These are phyloP conservation scores for Alternaria arbusti DNA, from an alignment of 2,329 filamentous ascomycete species.

Conservation along the genomic window DNA sequence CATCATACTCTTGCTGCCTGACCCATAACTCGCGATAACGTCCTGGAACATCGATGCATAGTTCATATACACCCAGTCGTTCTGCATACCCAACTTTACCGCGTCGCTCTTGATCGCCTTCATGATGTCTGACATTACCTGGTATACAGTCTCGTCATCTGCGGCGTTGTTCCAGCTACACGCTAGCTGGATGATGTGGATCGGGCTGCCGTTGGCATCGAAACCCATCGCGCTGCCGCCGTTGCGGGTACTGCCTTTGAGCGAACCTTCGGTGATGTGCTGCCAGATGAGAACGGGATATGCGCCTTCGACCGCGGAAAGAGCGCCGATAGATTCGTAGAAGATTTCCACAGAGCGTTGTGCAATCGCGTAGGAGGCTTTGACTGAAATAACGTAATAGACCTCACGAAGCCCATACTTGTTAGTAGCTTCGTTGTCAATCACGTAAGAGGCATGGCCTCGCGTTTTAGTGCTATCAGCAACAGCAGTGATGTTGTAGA, in stretches of 20 bases:
- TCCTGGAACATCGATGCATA: conserved; percentile 55
- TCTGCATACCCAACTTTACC: conserved; percentile 8
- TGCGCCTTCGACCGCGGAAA: conserved; percentile 7
- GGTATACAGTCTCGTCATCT: conserved; percentile 22
- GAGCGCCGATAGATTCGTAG: conserved; percentile 5
- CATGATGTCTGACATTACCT: conserved; percentile 15
- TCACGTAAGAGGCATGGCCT: background rate
- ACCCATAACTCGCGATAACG: conserved; percentile 52
- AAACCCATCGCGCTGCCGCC: conserved; percentile 29
- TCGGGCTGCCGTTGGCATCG: conserved; percentile 18
- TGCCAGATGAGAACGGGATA: conserved; percentile 20
- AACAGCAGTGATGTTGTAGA: conserved; percentile 3
- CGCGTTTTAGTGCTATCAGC: background rate
- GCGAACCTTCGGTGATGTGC: conserved; percentile 17
- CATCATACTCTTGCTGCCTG: conserved; percentile 34
- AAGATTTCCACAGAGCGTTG: conserved; percentile 17
- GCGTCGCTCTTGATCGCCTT: conserved; percentile 15
- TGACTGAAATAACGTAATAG: conserved; percentile 17
- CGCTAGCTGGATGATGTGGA: conserved; percentile 25
- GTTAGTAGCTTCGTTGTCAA: conserved; percentile 4
- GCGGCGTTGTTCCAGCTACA: conserved; percentile 20
- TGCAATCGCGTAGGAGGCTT: conserved; percentile 16
- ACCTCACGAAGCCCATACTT: conserved; percentile 11
- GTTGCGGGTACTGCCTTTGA: conserved; percentile 28
- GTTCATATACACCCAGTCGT: conserved; percentile 55